A percentile compares a stretch with the other conserved stretches of the same genome.
Conservation (phyloP, 1,139 yeast genomes). For the Hansenula sp. region DNA sequence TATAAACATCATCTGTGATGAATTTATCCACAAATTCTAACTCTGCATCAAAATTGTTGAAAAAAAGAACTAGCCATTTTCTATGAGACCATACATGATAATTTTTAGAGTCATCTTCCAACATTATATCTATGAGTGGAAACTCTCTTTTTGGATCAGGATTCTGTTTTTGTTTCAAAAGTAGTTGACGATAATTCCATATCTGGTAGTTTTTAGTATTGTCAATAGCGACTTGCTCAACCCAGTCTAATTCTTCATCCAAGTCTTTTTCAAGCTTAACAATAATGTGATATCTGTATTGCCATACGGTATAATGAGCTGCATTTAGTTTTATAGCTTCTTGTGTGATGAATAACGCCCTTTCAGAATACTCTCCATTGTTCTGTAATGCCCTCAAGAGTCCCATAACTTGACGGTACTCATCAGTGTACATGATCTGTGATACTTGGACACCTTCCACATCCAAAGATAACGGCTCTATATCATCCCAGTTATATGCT, state of each 20-base stretch:
- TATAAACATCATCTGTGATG: slow-evolving; percentile 63
- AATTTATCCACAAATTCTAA: slow-evolving; percentile 45
- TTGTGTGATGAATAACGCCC: slow-evolving; percentile 67
- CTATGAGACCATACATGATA: slow-evolving; percentile 96
- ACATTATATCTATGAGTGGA: slow-evolving; percentile 60
- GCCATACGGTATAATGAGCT: slow-evolving; percentile 93
- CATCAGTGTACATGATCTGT: slow-evolving; percentile 71
- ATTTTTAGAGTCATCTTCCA: slow-evolving; percentile 78
- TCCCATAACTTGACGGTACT: slow-evolving; percentile 61
- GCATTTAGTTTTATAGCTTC: slow-evolving; percentile 66
- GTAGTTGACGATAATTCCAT: slow-evolving; percentile 83
- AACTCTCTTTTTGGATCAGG: slow-evolving; percentile 53
- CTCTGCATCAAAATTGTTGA: slow-evolving; percentile 47
- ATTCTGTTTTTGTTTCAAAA: slow-evolving; percentile 26
- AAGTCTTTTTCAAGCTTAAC: slow-evolving; percentile 31
- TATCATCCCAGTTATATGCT: slow-evolving; percentile 33
- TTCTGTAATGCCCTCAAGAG: slow-evolving; percentile 58
- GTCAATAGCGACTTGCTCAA: slow-evolving; percentile 67
- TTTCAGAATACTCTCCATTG: slow-evolving; percentile 55
- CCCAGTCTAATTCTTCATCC: slow-evolving; percentile 63
- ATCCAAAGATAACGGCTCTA: slow-evolving; percentile 37
- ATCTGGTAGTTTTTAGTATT: slow-evolving; percentile 92
- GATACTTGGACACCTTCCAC: slow-evolving; percentile 52
- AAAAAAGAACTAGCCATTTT: slow-evolving; percentile 68
- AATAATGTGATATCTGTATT: slow-evolving; percentile 62